phyloP scores from a whole-genome alignment of 768 basidiomycete species.

The Dentipellis fragilis region DNA sequence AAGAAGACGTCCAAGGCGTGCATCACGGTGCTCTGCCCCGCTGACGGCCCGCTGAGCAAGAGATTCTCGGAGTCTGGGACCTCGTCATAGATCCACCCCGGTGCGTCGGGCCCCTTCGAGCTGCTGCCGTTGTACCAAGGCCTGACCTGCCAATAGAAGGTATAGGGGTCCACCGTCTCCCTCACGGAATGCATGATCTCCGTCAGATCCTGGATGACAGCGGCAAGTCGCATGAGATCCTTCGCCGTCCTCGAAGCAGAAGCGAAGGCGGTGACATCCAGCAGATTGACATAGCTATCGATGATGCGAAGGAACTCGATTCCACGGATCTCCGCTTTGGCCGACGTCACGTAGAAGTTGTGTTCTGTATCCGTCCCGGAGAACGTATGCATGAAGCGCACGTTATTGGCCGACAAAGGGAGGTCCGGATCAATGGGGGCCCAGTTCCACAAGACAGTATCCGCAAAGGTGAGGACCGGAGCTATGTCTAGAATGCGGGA shows the following conservation, averaged over 20 bases:
- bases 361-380: slow-evolving; percentile 79
- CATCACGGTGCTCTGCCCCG: slow-evolving; percentile 90
- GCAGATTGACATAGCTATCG: slow-evolving; percentile 75
- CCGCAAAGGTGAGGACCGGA: slow-evolving; percentile 90
- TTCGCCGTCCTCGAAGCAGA: slow-evolving; percentile 58
- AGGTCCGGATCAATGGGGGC: slow-evolving; percentile 44
- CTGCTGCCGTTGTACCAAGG: slow-evolving; percentile 86
- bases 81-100: slow-evolving; percentile 74
- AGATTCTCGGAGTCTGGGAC: slow-evolving; percentile 47
- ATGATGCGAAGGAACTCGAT: slow-evolving; percentile 81
- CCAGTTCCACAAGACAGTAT: slow-evolving; percentile 94
- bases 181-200: slow-evolving; percentile 61
- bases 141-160: slow-evolving; percentile 83
- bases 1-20: slow-evolving; percentile 79
- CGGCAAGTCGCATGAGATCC: slow-evolving; percentile 60
- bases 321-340: slow-evolving; percentile 76
- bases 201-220: slow-evolving; percentile 65
- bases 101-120: slow-evolving; percentile 37
- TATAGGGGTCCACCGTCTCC: slow-evolving; percentile 66
- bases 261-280: slow-evolving; percentile 52
- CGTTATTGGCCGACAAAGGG: slow-evolving; percentile 62
- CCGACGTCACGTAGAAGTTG: slow-evolving; percentile 81
- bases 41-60: slow-evolving; percentile 80
- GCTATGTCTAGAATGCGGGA: slow-evolving; percentile 77
- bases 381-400: slow-evolving; percentile 64